These are phyloP conservation scores for Angomonas deanei DNA, from an alignment of 208 protist genomes.

Conservation along the genomic window DNA sequence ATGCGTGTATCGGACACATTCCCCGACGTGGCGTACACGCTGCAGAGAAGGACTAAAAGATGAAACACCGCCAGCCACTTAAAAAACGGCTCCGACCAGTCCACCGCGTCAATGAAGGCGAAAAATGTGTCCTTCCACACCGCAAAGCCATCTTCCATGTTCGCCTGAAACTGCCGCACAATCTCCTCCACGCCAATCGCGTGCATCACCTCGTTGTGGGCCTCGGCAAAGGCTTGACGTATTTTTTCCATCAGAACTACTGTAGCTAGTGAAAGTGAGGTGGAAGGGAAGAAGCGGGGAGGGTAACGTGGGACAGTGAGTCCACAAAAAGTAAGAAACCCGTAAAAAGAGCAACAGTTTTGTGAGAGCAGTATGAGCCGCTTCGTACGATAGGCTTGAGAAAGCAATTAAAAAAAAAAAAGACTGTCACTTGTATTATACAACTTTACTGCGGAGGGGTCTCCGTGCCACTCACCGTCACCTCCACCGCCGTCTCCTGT, in stretches of 20 bases:
- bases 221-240: constrained; percentile 11
- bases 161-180: too few species aligned
- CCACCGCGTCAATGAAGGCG: constrained; percentile 37
- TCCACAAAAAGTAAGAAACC: too few species aligned
- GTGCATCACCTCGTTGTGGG: constrained; percentile 25
- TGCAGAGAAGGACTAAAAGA: constrained; percentile 17
- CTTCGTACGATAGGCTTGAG: too few species aligned
- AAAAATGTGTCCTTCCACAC: constrained; percentile 11
- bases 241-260: background rate
- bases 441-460: too few species aligned
- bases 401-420: too few species aligned
- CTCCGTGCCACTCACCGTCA: background rate
- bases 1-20: constrained; percentile 36
- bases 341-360: too few species aligned
- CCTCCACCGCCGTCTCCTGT: constrained; percentile 6
- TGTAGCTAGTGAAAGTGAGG: too few species aligned
- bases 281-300: too few species aligned
- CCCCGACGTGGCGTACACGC: constrained; percentile 17
- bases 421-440: too few species aligned
- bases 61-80: constrained; percentile 54
- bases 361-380: too few species aligned
- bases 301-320: too few species aligned
- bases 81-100: constrained; percentile 80
- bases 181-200: constrained; percentile 9
- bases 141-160: too few species aligned